These are phyloP conservation scores for Isoetes taiwanensis DNA, from an alignment of 75 land plant species.

Conservation along the genomic window DNA sequence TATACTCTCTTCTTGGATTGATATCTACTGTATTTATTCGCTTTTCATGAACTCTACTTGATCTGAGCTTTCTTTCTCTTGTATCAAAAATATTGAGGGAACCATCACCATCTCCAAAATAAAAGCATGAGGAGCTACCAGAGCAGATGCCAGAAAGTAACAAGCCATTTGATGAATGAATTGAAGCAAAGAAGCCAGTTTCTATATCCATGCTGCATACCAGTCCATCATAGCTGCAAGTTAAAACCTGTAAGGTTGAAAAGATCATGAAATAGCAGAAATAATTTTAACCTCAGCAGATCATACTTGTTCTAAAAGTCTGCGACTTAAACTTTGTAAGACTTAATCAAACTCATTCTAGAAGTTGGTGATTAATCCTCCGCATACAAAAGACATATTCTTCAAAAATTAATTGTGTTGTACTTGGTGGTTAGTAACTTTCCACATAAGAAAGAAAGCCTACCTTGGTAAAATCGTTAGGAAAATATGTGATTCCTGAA, in stretches of 20 bases:
- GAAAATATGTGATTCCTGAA: conserved; percentile 39
- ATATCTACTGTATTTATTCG: conserved; percentile 61
- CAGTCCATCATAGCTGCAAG: conserved; percentile 61
- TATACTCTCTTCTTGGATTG: conserved; percentile 22
- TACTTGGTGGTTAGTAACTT: neutral
- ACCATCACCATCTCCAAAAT: conserved; percentile 43
- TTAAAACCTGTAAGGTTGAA: conserved; percentile 33
- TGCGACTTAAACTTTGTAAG: too few relatives aligned
- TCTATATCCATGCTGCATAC: conserved; percentile 54
- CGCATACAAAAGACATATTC: too few relatives aligned
- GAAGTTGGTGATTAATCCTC: too few relatives aligned
- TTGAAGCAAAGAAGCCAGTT: conserved; percentile 41
- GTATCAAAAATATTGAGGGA: conserved; percentile 37
- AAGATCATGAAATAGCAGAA: too few relatives aligned
- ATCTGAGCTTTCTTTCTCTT: conserved; percentile 19
- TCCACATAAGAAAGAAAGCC: neutral
- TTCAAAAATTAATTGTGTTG: too few relatives aligned
- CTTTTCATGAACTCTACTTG: conserved; percentile 30
- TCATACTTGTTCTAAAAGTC: too few relatives aligned
- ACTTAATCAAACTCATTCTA: too few relatives aligned
- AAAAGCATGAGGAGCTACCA: conserved; percentile 16
- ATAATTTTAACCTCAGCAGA: too few relatives aligned
- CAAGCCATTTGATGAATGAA: conserved; percentile 25
- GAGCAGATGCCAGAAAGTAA: conserved; percentile 39
- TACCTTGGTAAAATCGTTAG: conserved; percentile 37